Base-by-base conservation (phyloP, 2,329 filamentous ascomycete species). In the Calonectria pseudoturangicola region DNA sequence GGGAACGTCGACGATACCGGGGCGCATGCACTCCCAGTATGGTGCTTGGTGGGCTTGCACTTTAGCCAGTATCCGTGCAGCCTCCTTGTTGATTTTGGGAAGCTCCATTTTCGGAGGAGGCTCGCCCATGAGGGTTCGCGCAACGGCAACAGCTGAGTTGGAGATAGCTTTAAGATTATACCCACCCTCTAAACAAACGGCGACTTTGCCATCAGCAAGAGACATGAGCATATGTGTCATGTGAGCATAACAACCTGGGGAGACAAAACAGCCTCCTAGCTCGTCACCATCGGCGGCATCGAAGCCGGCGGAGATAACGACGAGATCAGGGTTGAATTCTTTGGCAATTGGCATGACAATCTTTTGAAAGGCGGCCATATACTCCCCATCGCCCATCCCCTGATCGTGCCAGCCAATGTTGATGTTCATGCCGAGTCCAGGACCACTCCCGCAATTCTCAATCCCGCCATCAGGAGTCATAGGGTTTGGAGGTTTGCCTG, bases 151-250 rank as follows among this genome's bases (percentile, higher is more conserved):
- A 1, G 97, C 96, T 5, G 97, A 98, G 70, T 94, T 92, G 0
- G 97, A 98, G 71, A 99, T 99, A 0, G 97, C 97, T 60, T 92
- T 88, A 28, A 99, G 91, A 79, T 98, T 98, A 84, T 99, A 99
- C 10, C 97, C 97, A 27, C 97, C 97, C 85, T 99, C 97, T 2
- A 99, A 88, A 81, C 96, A 98, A 10, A 98, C 96, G 2, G 95
- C 94, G 16, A 99, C 89, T 81, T 96, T 98, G 33, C 97, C 97
- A 54, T 92, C 89, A 0, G 97, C 96, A 25, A 99, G 88, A 2
- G 95, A 95, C 96, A 98, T 98, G 60, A 99, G 90, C 96, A 98
- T 98, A 82, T 98, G 95, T 18, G 97, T 98, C 97, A 99, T 98
- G 81, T 99, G 96, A 16, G 96, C 95, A 82, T 98, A 99, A 81